phyloP scores from a whole-genome alignment of 2,329 filamentous ascomycete species.

The Hypoxylon sp. region DNA sequence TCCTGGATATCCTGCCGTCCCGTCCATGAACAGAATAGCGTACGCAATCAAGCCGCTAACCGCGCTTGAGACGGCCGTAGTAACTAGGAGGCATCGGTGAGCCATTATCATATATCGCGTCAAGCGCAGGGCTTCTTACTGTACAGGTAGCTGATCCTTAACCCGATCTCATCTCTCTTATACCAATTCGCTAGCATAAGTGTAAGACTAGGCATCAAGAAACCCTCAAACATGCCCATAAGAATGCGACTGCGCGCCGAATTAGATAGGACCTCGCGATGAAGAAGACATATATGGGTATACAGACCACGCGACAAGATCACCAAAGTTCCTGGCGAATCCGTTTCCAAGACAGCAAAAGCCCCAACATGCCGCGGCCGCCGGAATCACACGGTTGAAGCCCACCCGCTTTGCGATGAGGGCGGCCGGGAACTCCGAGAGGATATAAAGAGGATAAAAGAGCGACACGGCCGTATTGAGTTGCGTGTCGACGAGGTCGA shows the following conservation, averaged over 20 bases:
- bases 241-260: constrained; percentile 20
- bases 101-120: neutral
- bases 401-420: constrained; percentile 37
- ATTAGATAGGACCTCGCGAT: neutral
- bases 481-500: constrained; percentile 37
- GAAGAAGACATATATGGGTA: neutral
- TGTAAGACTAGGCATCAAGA: constrained; percentile 38
- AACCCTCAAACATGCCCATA: constrained; percentile 41
- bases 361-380: constrained; percentile 38
- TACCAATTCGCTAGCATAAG: constrained; percentile 43
- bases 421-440: constrained; percentile 39
- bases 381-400: constrained; percentile 37
- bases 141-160: constrained; percentile 40
- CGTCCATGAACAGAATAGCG: constrained; percentile 39
- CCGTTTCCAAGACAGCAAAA: constrained; percentile 38
- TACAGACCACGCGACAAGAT: constrained; percentile 29
- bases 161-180: constrained; percentile 40
- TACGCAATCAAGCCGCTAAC: constrained; percentile 39
- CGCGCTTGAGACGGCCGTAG: constrained; percentile 35
- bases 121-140: constrained; percentile 16
- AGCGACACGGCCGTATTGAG: constrained; percentile 39
- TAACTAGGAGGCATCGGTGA: constrained; percentile 18
- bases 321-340: constrained; percentile 36
- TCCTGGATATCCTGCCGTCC: constrained; percentile 37
- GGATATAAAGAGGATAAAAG: constrained; percentile 41